Evolutionary conservation across 2,329 filamentous ascomycete genomes (phyloP).

Genomic region (Fusarium dlaminii): DNA sequence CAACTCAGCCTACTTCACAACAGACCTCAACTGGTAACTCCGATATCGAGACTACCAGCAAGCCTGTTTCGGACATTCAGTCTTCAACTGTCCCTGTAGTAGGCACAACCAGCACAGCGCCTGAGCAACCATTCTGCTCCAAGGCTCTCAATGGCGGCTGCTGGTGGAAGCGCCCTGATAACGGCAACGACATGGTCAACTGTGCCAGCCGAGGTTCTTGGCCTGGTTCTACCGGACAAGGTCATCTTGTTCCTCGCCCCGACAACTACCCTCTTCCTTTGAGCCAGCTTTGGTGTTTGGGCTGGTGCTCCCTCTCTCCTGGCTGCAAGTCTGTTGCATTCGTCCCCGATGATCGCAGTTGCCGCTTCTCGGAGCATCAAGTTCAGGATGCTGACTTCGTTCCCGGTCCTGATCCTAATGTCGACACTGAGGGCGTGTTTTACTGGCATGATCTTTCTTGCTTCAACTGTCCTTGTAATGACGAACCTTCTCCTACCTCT

Average conservation of each 20-base stretch:
- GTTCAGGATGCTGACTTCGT: constrained; percentile 3
- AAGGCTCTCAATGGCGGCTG: constrained; percentile 9
- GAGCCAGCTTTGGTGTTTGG: constrained; percentile 11
- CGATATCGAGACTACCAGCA: not conserved
- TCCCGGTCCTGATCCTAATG: not conserved
- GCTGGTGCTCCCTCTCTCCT: not conserved
- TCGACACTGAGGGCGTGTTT: constrained; percentile 1
- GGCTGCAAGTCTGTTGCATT: not conserved
- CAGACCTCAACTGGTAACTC: not conserved
- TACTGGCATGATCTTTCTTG: constrained; percentile 17
- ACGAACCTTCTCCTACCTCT: not conserved
- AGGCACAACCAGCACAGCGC: not conserved
- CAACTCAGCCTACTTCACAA: not conserved
- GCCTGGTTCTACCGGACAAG: not conserved
- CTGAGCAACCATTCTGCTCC: not conserved
- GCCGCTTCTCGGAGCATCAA: not conserved
- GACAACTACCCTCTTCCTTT: not conserved
- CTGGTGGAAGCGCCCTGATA: constrained; percentile 4
- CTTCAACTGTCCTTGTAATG: constrained; percentile 7
- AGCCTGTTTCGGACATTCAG: not conserved
- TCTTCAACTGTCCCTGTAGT: rapidly evolving
- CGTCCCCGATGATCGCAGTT: not conserved
- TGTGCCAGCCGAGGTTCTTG: not conserved
- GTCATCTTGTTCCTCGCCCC: not conserved
- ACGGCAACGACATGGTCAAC: not conserved